These are phyloP conservation scores for Styphnolobium japonicum DNA, from an alignment of 306 rosid species.

Conservation along the genomic window DNA sequence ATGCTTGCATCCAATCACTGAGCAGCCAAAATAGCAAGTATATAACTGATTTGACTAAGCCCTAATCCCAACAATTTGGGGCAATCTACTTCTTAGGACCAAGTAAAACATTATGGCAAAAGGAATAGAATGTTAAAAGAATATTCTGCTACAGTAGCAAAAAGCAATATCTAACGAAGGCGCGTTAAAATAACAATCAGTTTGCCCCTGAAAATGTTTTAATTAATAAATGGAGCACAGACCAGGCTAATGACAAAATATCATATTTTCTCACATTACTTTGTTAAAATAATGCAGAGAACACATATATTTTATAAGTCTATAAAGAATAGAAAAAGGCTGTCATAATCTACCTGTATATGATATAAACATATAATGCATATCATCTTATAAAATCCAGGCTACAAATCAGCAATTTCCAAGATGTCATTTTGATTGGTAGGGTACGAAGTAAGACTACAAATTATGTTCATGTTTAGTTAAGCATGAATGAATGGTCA, in stretches of 20 bases:
- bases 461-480: neutral
- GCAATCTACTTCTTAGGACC: neutral
- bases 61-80: neutral
- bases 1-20: too few relatives aligned
- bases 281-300: neutral
- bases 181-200: neutral
- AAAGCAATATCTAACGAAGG: neutral
- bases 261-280: neutral
- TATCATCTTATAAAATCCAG: conserved; percentile 8
- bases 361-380: neutral
- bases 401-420: neutral
- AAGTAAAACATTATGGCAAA: neutral
- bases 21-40: too few relatives aligned
- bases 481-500: neutral
- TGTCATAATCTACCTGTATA: neutral
- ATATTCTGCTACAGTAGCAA: neutral
- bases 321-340: neutral
- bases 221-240: neutral
- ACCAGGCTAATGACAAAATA: neutral
- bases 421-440: neutral
- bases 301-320: neutral
- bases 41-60: neutral
- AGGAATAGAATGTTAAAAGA: conserved; percentile 1
- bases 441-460: neutral
- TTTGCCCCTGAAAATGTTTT: neutral